Evolutionary conservation across 495 filamentous ascomycete species (phyloP).

Genomic region (Gamarada debralockiae): DNA sequence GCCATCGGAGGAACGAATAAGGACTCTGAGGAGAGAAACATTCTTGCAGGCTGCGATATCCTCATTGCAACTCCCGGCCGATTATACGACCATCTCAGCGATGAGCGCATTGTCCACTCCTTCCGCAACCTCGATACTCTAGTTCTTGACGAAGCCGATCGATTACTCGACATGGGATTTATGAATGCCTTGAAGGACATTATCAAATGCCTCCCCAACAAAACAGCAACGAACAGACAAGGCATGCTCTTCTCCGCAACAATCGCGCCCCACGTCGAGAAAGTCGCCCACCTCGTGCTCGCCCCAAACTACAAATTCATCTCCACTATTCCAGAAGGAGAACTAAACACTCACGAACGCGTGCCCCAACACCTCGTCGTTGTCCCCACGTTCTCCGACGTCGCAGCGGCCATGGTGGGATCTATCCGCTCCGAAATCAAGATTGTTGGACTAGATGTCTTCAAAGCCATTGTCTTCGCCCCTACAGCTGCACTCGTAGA

Average conservation of each 20-base stretch:
- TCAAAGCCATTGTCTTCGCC: constrained; percentile 69
- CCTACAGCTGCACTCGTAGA: constrained; percentile 61
- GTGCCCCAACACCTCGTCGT: constrained; percentile 57
- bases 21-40: constrained; percentile 28
- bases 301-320: constrained; percentile 52
- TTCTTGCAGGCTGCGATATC: constrained; percentile 38
- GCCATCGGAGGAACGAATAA: constrained; percentile 40
- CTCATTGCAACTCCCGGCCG: constrained; percentile 63
- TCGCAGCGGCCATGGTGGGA: constrained; percentile 47
- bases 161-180: constrained; percentile 64
- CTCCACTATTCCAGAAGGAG: constrained; percentile 58
- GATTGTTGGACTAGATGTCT: constrained; percentile 28
- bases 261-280: constrained; percentile 57
- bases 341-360: constrained; percentile 55
- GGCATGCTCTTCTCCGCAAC: constrained; percentile 73
- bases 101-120: constrained; percentile 35
- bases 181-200: constrained; percentile 55
- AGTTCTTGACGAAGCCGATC: constrained; percentile 65
- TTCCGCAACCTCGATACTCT: constrained; percentile 52
- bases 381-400: constrained; percentile 49
- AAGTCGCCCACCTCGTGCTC: constrained; percentile 56
- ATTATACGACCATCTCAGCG: constrained; percentile 56
- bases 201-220: constrained; percentile 51
- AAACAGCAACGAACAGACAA: constrained; percentile 49
- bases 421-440: constrained; percentile 42